Evolutionary conservation across 495 filamentous ascomycete genomes (phyloP).

Genomic region (Paragyromitra xinjiangensis): DNA sequence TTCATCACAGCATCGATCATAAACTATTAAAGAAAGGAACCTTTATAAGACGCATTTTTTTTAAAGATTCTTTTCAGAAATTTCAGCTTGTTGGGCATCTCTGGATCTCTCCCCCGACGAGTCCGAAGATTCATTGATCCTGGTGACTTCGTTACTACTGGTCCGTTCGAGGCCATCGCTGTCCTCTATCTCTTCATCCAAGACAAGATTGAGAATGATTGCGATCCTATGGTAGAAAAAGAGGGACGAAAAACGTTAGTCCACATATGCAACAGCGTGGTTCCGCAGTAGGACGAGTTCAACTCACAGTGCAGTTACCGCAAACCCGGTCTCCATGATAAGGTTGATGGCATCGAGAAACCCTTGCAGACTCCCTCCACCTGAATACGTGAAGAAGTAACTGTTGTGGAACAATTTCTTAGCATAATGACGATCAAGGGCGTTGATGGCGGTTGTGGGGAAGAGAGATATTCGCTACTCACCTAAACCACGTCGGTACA

Average conservation of each 20-base stretch:
- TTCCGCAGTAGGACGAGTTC: slow-evolving; percentile 10
- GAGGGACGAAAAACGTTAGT: slow-evolving; percentile 29
- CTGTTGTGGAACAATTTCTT: slow-evolving; percentile 47
- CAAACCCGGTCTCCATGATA: slow-evolving; percentile 82
- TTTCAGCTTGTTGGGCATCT: slow-evolving; percentile 12
- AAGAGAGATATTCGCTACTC: slow-evolving; percentile 50
- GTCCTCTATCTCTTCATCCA: slow-evolving; percentile 75
- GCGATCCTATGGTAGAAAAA: slow-evolving; percentile 63
- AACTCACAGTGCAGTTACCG: slow-evolving; percentile 67
- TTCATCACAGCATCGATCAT: slow-evolving; percentile 9
- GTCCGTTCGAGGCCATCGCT: slow-evolving; percentile 27
- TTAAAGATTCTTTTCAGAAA: slow-evolving; percentile 33
- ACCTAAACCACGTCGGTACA: slow-evolving; percentile 77
- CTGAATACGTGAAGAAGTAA: slow-evolving; percentile 76
- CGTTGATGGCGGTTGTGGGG: not conserved
- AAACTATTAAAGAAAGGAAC: slow-evolving; percentile 20
- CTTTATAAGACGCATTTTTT: not conserved
- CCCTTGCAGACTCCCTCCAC: slow-evolving; percentile 69
- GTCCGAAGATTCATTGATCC: slow-evolving; percentile 9
- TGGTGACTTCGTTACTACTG: slow-evolving; percentile 17
- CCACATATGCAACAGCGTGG: slow-evolving; percentile 26
- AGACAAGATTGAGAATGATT: slow-evolving; percentile 74
- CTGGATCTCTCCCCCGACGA: slow-evolving; percentile 20
- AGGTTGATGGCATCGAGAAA: slow-evolving; percentile 84
- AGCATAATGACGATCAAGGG: slow-evolving; percentile 12